Evolutionary conservation across 345 rosid species (phyloP).

Genomic region (Citrus sp.): DNA sequence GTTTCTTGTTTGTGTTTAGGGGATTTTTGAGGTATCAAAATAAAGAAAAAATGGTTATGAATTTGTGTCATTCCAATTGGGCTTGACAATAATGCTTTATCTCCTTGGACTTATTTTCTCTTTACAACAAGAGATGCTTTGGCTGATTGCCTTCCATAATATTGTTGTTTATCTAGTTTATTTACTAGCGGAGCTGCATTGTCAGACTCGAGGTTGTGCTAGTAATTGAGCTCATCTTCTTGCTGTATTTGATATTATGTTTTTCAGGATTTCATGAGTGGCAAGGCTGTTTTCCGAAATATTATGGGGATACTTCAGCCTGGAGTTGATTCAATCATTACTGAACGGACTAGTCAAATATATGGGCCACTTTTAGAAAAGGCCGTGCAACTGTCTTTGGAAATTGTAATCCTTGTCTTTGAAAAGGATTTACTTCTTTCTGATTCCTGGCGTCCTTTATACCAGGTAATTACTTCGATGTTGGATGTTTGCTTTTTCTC

Average conservation of each 20-base stretch:
- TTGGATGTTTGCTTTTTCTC: background rate
- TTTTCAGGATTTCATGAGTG: slow-evolving; percentile 95
- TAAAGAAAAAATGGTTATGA: background rate
- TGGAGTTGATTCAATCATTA: slow-evolving; percentile 74
- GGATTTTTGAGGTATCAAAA: background rate
- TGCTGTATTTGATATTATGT: background rate
- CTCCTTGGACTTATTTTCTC: background rate
- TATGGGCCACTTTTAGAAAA: slow-evolving; percentile 83
- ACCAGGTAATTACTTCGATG: slow-evolving; percentile 51
- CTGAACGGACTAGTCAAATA: slow-evolving; percentile 67
- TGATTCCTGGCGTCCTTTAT: slow-evolving; percentile 93
- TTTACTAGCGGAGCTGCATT: background rate
- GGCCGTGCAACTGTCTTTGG: slow-evolving; percentile 87
- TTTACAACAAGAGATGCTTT: background rate
- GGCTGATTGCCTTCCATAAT: background rate
- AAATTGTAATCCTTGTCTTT: slow-evolving; percentile 69
- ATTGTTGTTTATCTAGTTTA: background rate
- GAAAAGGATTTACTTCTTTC: slow-evolving; percentile 78
- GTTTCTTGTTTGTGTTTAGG: background rate
- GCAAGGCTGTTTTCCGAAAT: slow-evolving; percentile 81
- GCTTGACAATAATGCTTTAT: background rate
- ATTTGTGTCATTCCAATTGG: background rate
- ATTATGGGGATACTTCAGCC: slow-evolving; percentile 80
- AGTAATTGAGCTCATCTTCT: slow-evolving; percentile 7
- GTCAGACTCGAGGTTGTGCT: background rate